phyloP scores from a whole-genome alignment of 2,329 filamentous ascomycete species.

The Monosporascus sp. region DNA sequence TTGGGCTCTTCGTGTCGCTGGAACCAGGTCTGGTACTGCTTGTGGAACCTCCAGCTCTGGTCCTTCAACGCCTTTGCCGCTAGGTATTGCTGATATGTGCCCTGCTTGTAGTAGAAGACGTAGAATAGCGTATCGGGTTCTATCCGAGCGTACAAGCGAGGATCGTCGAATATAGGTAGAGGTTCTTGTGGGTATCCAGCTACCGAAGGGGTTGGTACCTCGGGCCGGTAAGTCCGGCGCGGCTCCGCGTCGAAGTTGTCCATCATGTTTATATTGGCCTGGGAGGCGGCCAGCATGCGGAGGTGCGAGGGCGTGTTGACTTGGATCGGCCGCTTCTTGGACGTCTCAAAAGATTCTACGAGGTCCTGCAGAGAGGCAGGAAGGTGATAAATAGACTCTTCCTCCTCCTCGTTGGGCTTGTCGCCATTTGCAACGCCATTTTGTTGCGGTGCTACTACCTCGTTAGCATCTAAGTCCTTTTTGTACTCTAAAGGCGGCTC shows the following conservation, averaged over 20 bases:
- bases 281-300: slow-evolving; percentile 70
- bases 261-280: slow-evolving; percentile 57
- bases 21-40: slow-evolving; percentile 99
- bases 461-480: slow-evolving; percentile 11
- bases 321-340: slow-evolving; percentile 63
- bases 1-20: slow-evolving; percentile 98
- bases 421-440: slow-evolving; percentile 51
- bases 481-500: slow-evolving; percentile 11
- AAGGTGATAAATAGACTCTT: slow-evolving; percentile 84
- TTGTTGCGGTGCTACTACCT: slow-evolving; percentile 33
- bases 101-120: slow-evolving; percentile 98
- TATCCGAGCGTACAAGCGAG: slow-evolving; percentile 78
- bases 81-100: slow-evolving; percentile 90
- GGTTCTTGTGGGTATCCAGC: slow-evolving; percentile 89
- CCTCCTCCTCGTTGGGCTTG: slow-evolving; percentile 38
- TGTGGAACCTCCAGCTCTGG: slow-evolving; percentile 98
- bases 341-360: slow-evolving; percentile 82
- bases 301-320: slow-evolving; percentile 62
- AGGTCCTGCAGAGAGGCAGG: slow-evolving; percentile 85
- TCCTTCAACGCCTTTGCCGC: slow-evolving; percentile 96
- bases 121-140: slow-evolving; percentile 97
- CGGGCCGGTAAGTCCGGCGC: slow-evolving; percentile 77
- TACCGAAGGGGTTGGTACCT: slow-evolving; percentile 68
- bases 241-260: slow-evolving; percentile 75
- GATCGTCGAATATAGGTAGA: slow-evolving; percentile 87